These are phyloP conservation scores for Centrapalus pauciflorus DNA, from an alignment of 129 eudicot genomes.

Conservation along the genomic window DNA sequence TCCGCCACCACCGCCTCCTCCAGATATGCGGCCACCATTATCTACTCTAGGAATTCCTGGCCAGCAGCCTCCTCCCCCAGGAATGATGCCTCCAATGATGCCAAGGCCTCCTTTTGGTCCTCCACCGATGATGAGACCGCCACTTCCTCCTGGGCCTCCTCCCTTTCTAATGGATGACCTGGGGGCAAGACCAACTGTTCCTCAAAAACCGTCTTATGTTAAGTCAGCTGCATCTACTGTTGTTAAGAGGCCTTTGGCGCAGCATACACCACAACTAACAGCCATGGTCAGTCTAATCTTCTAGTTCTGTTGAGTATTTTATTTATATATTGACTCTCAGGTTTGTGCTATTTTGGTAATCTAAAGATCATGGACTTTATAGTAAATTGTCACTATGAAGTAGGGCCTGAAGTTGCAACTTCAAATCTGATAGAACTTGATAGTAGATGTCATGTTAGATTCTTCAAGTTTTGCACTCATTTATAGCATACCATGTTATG, in stretches of 20 bases:
- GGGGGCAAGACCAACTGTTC: slow-evolving; percentile 42
- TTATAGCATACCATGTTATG: too few species aligned
- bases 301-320: background rate
- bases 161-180: slow-evolving; percentile 48
- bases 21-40: slow-evolving; percentile 64
- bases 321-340: background rate
- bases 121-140: slow-evolving; percentile 95
- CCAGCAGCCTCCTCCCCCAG: slow-evolving; percentile 54
- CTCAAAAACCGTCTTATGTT: slow-evolving; percentile 90
- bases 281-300: slow-evolving; percentile 62
- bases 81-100: slow-evolving; percentile 66
- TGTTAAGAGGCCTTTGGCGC: slow-evolving; percentile 97
- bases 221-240: slow-evolving; percentile 98
- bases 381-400: too few species aligned
- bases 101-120: slow-evolving; percentile 83
- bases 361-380: too few species aligned
- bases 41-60: slow-evolving; percentile 61
- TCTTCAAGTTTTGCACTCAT: too few species aligned
- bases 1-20: slow-evolving; percentile 81
- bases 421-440: too few species aligned
- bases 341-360: background rate
- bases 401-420: too few species aligned
- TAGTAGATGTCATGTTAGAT: too few species aligned
- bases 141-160: slow-evolving; percentile 97
- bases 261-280: slow-evolving; percentile 94